These are phyloP conservation scores for Nigrospora oryzae DNA, from an alignment of 2,329 filamentous ascomycete species.

Conservation along the genomic window DNA sequence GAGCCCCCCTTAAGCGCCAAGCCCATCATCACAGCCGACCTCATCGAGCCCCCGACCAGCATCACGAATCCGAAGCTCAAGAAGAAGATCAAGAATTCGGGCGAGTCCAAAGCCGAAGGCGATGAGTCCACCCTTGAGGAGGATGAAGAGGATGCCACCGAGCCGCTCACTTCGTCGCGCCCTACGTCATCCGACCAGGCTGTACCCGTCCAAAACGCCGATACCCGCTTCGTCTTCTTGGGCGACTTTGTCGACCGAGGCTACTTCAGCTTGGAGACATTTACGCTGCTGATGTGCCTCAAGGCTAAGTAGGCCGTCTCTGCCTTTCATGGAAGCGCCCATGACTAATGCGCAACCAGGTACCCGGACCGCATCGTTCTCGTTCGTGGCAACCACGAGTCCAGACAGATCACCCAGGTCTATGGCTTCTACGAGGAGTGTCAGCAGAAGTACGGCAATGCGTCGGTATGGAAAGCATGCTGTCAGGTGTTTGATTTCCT, in stretches of 20 bases:
- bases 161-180: conserved; percentile 21
- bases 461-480: conserved; percentile 99
- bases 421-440: conserved; percentile 99
- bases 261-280: conserved; percentile 96
- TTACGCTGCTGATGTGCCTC: conserved; percentile 91
- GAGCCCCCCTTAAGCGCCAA: conserved; percentile 61
- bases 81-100: conserved; percentile 65
- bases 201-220: conserved; percentile 23
- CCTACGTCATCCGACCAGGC: conserved; percentile 17
- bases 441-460: conserved; percentile 95
- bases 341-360: conserved; percentile 36
- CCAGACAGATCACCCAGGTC: conserved; percentile 92
- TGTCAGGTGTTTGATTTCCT: conserved; percentile 99
- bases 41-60: conserved; percentile 82
- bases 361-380: conserved; percentile 94
- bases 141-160: conserved; percentile 34
- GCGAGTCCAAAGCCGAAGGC: conserved; percentile 17
- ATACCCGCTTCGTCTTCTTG: conserved; percentile 51
- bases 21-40: conserved; percentile 76
- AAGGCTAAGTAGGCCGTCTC: conserved; percentile 54
- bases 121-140: conserved; percentile 31
- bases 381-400: conserved; percentile 96
- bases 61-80: conserved; percentile 83
- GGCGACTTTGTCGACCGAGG: conserved; percentile 97
- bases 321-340: too few species aligned